Evolutionary conservation across 345 rosid genomes (phyloP).

Genomic region (Fremontodendron californicum): DNA sequence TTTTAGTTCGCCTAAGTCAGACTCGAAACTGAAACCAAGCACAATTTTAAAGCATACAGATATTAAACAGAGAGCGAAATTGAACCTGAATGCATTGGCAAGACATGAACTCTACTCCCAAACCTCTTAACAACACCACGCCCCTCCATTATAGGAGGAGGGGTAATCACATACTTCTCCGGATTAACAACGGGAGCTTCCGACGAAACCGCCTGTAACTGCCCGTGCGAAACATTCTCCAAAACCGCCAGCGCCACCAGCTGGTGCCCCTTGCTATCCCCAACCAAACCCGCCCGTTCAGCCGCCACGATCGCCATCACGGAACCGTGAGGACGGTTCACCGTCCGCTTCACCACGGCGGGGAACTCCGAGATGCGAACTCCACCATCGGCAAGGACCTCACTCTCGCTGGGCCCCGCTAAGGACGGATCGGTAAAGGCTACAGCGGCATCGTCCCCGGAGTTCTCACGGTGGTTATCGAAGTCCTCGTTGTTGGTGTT

Average conservation of each 20-base stretch:
- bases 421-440: conserved; percentile 39
- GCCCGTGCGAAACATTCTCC: too few relatives aligned
- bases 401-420: conserved; percentile 37
- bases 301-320: conserved; percentile 50
- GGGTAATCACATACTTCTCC: conserved; percentile 62
- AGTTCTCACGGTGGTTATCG: conserved; percentile 42
- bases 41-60: neutral
- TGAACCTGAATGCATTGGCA: conserved; percentile 95
- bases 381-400: conserved; percentile 53
- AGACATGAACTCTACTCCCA: conserved; percentile 59
- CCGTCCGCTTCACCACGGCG: conserved; percentile 44
- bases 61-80: neutral
- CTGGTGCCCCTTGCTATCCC: conserved; percentile 41
- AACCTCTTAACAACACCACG: conserved; percentile 75
- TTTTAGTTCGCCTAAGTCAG: neutral
- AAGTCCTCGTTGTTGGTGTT: conserved; percentile 30
- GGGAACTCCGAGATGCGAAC: conserved; percentile 73
- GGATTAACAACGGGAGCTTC: conserved; percentile 45
- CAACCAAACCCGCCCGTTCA: too few relatives aligned
- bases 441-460: conserved; percentile 23
- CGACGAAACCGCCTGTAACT: conserved; percentile 72
- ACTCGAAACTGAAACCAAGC: neutral
- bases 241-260: conserved; percentile 34
- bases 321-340: conserved; percentile 72
- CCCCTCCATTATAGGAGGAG: conserved; percentile 80